Percentiles rank a stretch among this genome's conserved stretches.
Conservation (phyloP, 129 eudicot species). For the Arctium minus region DNA sequence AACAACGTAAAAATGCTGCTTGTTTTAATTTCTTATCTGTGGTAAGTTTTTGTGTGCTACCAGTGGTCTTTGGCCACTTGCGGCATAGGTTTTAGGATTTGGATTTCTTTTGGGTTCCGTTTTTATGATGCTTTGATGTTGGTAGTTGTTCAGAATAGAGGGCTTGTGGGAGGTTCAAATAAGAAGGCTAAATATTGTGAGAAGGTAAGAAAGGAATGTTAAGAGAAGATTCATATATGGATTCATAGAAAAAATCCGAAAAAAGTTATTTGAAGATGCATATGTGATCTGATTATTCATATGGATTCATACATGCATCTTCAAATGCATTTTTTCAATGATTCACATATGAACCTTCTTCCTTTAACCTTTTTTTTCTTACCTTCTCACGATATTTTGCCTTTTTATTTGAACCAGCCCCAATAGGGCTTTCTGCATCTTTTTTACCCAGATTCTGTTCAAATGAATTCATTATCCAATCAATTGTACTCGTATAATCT, state of each 20-base stretch:
- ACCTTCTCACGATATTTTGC: neutral
- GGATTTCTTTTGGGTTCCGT: neutral
- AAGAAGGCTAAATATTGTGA: neutral
- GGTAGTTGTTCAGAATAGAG: neutral
- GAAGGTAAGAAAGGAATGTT: neutral
- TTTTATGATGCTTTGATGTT: neutral
- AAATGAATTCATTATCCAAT: neutral
- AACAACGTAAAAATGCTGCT: too few relatives aligned
- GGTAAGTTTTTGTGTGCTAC: too few relatives aligned
- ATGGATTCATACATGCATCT: neutral
- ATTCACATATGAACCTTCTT: neutral
- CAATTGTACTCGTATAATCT: neutral
- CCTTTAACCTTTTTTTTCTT: neutral
- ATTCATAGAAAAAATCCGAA: neutral
- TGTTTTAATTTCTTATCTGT: too few relatives aligned
- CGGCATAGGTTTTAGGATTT: neutral
- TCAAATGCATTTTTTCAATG: neutral
- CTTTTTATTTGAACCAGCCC: neutral
- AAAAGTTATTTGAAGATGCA: neutral
- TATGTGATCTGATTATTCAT: too few relatives aligned
- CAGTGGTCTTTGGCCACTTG: neutral
- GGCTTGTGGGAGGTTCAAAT: neutral
- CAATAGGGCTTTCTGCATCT: neutral
- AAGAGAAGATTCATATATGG: neutral
- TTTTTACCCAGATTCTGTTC: neutral